phyloP scores from a whole-genome alignment of 495 filamentous ascomycete genomes.

The Mytilinidion resinicola region DNA sequence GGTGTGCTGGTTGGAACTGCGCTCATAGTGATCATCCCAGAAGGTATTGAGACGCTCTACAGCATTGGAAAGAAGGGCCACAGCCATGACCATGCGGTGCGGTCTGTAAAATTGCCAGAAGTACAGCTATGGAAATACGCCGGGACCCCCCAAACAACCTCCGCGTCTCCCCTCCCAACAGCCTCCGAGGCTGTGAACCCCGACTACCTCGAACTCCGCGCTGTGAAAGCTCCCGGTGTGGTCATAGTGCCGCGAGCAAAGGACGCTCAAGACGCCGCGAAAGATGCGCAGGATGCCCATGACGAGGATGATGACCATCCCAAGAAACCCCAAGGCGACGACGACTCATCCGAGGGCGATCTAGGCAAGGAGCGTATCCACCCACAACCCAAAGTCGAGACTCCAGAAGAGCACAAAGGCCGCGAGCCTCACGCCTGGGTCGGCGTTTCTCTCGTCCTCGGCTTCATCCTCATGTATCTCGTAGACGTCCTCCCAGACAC shows the following conservation, averaged over 20 bases:
- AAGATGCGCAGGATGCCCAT: slow-evolving; percentile 29
- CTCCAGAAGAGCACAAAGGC: slow-evolving; percentile 6
- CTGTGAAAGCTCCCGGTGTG: slow-evolving; percentile 5
- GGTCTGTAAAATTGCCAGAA: slow-evolving; percentile 8
- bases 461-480: slow-evolving; percentile 95
- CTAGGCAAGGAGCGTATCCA: slow-evolving; percentile 25
- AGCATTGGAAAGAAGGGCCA: slow-evolving; percentile 47
- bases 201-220: slow-evolving; percentile 1
- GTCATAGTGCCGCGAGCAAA: slow-evolving; percentile 15
- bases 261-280: slow-evolving; percentile 11
- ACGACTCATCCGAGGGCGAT: slow-evolving; percentile 24
- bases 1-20: slow-evolving; percentile 92
- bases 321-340: slow-evolving; percentile 20
- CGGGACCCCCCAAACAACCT: too few species aligned
- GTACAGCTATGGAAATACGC: too few species aligned
- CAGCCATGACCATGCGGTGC: slow-evolving; percentile 34
- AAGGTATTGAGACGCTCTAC: slow-evolving; percentile 89
- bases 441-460: slow-evolving; percentile 76
- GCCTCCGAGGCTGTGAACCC: slow-evolving; percentile 13
- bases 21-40: slow-evolving; percentile 94
- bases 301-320: slow-evolving; percentile 32
- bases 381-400: slow-evolving; percentile 6
- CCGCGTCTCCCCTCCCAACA: neutral
- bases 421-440: slow-evolving; percentile 64
- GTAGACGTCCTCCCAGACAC: slow-evolving; percentile 74